Percentiles rank a stretch among this genome's conserved stretches.
Evolutionary conservation across 2,329 filamentous ascomycete genomes (phyloP).

Genomic region (Colletotrichum salicis): DNA sequence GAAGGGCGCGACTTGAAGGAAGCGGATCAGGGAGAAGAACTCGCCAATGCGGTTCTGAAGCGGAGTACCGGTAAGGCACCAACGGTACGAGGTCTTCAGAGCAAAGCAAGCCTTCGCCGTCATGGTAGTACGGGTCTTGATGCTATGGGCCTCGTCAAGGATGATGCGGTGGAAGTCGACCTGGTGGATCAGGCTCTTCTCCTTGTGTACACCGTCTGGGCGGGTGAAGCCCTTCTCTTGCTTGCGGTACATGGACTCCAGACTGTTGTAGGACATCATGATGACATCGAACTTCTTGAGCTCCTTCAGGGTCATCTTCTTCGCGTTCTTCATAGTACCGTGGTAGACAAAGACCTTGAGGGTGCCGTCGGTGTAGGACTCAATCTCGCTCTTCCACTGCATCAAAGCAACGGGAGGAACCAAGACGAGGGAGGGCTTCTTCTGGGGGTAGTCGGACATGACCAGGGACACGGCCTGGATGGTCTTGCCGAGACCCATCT

Average conservation of each 20-base stretch:
- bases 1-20: constrained; percentile 88
- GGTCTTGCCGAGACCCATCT: constrained; percentile 99
- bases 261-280: constrained; percentile 93
- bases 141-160: constrained; percentile 94
- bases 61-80: constrained; percentile 95
- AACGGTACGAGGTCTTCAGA: constrained; percentile 86
- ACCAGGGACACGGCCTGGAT: constrained; percentile 98
- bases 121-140: constrained; percentile 89
- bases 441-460: constrained; percentile 95
- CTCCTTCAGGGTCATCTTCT: constrained; percentile 78
- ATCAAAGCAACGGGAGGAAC: constrained; percentile 94
- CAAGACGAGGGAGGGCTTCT: constrained; percentile 81
- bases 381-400: constrained; percentile 91
- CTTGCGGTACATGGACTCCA: constrained; percentile 93
- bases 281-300: constrained; percentile 90
- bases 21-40: constrained; percentile 93
- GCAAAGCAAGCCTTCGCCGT: constrained; percentile 96
- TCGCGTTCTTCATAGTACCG: constrained; percentile 84
- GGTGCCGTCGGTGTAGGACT: constrained; percentile 84
- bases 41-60: constrained; percentile 97
- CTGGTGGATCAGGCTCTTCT: constrained; percentile 82
- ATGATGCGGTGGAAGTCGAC: constrained; percentile 92
- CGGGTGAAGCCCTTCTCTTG: constrained; percentile 91
- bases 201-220: constrained; percentile 82
- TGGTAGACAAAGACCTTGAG: constrained; percentile 93